phyloP scores from a whole-genome alignment of 306 rosid species.

The Lablab purpureus region DNA sequence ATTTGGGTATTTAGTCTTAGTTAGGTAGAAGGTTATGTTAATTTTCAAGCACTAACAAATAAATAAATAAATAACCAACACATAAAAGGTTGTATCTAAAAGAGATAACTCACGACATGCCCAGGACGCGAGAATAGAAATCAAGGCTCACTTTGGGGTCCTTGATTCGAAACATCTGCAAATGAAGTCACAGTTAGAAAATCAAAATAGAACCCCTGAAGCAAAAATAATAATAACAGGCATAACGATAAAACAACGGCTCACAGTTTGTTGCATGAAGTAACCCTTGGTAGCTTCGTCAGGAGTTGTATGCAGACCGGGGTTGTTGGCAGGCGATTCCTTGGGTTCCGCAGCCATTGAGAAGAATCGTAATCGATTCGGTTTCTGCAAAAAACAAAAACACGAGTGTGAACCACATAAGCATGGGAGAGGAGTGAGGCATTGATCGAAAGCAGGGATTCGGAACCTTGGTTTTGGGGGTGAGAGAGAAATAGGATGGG shows the following conservation, averaged over 20 bases:
- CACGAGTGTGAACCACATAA: neutral
- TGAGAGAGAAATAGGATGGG: slow-evolving; percentile 48
- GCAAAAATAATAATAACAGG: slow-evolving; percentile 22
- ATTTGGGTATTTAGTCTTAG: too few relatives aligned
- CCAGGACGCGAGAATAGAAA: slow-evolving; percentile 89
- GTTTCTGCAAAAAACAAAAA: slow-evolving; percentile 51
- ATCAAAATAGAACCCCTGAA: neutral
- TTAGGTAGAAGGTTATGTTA: neutral
- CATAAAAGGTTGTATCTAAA: neutral
- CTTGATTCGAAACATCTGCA: slow-evolving; percentile 85
- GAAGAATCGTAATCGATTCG: slow-evolving; percentile 54
- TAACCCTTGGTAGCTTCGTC: slow-evolving; percentile 89
- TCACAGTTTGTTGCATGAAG: slow-evolving; percentile 93
- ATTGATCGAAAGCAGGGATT: neutral
- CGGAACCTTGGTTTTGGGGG: slow-evolving; percentile 62
- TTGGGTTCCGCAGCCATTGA: slow-evolving; percentile 82
- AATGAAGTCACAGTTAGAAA: neutral
- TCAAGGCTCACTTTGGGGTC: slow-evolving; percentile 95
- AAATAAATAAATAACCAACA: slow-evolving; percentile 4
- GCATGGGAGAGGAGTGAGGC: neutral
- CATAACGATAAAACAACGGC: slow-evolving; percentile 10
- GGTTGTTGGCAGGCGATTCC: slow-evolving; percentile 78
- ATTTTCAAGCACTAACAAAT: slow-evolving; percentile 1
- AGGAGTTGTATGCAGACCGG: slow-evolving; percentile 70
- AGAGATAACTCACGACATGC: slow-evolving; percentile 86